A percentile compares a stretch with the other conserved stretches of the same genome.
Evolutionary conservation across 1,284 basidiomycete species (phyloP).

Genomic region (Ustilago crameri): DNA sequence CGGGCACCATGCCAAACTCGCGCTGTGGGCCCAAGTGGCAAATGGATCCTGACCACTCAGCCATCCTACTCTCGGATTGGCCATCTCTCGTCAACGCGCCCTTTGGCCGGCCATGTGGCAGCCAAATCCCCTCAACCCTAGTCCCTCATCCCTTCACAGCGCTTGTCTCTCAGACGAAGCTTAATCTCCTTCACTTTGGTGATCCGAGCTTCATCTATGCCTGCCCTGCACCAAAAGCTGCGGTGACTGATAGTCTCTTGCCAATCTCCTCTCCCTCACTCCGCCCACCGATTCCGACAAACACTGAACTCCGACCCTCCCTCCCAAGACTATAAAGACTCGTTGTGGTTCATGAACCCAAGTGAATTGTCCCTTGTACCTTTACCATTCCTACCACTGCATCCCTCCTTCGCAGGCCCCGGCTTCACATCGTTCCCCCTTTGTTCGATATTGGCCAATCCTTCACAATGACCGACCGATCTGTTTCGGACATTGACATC

Average conservation of each 20-base stretch:
- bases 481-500: conserved; percentile 33
- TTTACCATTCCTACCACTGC: conserved; percentile 1
- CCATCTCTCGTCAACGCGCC: conserved; percentile 23
- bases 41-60: neutral
- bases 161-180: conserved; percentile 4
- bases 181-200: neutral
- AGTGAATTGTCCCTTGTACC: conserved; percentile 1
- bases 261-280: neutral
- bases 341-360: neutral
- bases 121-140: conserved; percentile 42
- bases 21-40: neutral
- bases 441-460: conserved; percentile 16
- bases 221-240: too few relatives aligned
- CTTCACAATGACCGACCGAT: conserved; percentile 33
- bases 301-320: neutral
- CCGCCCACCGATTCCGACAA: neutral
- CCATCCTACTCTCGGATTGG: neutral
- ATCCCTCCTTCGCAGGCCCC: conserved; percentile 4
- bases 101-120: conserved; percentile 6
- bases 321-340: conserved; percentile 15
- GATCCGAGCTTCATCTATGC: neutral
- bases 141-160: neutral
- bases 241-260: neutral
- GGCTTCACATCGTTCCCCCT: conserved; percentile 21
- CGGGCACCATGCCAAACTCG: too few relatives aligned